Percentiles rank a stretch among this genome's conserved stretches.
Conservation (phyloP, 306 rosid genomes). For the Cicer arietinum region DNA sequence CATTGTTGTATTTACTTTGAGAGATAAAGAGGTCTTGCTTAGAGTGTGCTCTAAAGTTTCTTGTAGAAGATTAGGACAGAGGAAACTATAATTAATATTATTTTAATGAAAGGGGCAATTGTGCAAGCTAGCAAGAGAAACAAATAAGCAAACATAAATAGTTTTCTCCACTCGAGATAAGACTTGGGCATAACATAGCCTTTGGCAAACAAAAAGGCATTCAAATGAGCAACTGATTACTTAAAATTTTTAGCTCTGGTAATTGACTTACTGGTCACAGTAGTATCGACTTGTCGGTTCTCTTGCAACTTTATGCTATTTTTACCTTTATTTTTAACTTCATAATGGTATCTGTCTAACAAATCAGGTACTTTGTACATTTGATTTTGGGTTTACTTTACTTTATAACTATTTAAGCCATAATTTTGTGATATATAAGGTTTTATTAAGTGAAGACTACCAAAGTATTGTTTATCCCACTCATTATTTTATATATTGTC, state of each 20-base stretch:
- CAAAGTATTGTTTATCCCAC: background rate
- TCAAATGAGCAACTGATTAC: background rate
- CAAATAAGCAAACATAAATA: too few species aligned
- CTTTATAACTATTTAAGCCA: background rate
- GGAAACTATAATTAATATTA: too few species aligned
- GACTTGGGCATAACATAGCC: background rate
- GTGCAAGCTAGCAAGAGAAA: too few species aligned
- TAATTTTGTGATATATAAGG: background rate
- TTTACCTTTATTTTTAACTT: too few species aligned
- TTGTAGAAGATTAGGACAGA: too few species aligned
- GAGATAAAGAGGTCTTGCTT: too few species aligned
- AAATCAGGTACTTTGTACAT: background rate
- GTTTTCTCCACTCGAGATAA: background rate
- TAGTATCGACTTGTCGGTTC: background rate
- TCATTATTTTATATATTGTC: conserved; percentile 12
- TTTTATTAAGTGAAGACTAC: background rate
- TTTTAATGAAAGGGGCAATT: too few species aligned
- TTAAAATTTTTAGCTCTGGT: background rate
- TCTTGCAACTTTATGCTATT: background rate
- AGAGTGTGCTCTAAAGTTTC: too few species aligned
- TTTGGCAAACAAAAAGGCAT: background rate
- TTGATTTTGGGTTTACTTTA: conserved; percentile 12
- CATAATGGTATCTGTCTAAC: background rate
- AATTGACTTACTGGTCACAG: background rate
- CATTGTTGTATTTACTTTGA: too few species aligned